Base-by-base conservation (phyloP, 2,329 filamentous ascomycete species). In the Ophiostoma himal-ulmi region DNA sequence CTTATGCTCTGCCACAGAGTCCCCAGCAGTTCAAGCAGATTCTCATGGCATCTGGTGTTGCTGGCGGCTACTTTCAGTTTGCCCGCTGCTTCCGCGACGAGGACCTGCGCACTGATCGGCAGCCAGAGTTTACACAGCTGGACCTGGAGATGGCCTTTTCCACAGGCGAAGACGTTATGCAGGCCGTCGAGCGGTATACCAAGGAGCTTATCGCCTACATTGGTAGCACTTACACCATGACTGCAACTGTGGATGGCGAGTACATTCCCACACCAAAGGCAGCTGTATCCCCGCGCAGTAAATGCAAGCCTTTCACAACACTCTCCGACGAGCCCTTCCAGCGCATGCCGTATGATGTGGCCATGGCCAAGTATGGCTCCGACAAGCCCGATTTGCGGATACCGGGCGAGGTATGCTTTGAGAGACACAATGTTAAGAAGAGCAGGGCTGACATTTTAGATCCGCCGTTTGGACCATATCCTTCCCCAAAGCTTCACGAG, bases 21-120 rank as follows among this genome's bases (percentile, higher is more conserved):
- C 95, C 95, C 0, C 95, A 99, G 78, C 95, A 99, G 79, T 99
- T 98, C 78, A 99, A 99, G 81, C 95, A 99, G 81, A 92, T 97
- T 1, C 85, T 99, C 60, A 98, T 99, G 93, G 92, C 93, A 0
- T 91, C 91, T 72, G 94, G 94, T 0, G 86, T 97, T 13, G 70
- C 71, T 0, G 81, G 84, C 0, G 87, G 86, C 57, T 99, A 99
- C 78, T 96, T 90, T 79, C 95, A 99, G 76, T 93, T 97, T 80
- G 96, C 95, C 1, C 90, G 89, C 73, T 99, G 95, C 77, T 99
- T 97, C 80, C 89, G 95, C 17, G 96, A 99, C 76, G 95, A 99
- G 77, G 96, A 98, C 78, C 83, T 95, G 48, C 86, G 95, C 26
- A 92, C 94, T 0, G 96, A 99, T 78, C 85, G 95, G 57, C 95